Conservation (phyloP, 345 rosid species). For the Ricinus communis region DNA sequence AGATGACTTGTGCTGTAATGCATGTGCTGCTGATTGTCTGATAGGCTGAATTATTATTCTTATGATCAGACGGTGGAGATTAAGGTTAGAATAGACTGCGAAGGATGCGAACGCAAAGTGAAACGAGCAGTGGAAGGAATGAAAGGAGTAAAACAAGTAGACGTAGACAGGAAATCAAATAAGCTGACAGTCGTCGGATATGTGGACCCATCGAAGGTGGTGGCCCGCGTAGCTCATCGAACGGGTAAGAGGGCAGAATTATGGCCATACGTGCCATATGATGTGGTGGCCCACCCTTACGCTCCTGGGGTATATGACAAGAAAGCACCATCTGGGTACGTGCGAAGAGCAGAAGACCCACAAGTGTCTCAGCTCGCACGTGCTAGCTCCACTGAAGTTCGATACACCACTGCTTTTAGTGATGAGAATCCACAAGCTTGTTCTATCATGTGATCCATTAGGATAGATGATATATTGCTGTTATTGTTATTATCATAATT, state of each 20-base stretch:
- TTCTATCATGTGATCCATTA: constrained; percentile 55
- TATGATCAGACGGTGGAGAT: constrained; percentile 83
- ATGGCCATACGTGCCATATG: constrained; percentile 95
- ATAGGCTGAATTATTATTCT: neutral
- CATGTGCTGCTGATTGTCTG: too few relatives aligned
- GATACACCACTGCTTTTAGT: constrained; percentile 95
- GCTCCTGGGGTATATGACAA: constrained; percentile 86
- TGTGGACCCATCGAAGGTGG: constrained; percentile 70
- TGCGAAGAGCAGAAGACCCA: constrained; percentile 64
- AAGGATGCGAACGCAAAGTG: constrained; percentile 95
- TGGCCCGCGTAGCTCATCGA: constrained; percentile 71
- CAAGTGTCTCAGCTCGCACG: constrained; percentile 67
- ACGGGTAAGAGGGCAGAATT: constrained; percentile 92
- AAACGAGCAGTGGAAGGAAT: constrained; percentile 76
- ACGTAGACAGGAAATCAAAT: constrained; percentile 73
- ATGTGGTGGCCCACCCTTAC: constrained; percentile 83
- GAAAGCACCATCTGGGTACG: constrained; percentile 89
- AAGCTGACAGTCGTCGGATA: constrained; percentile 89
- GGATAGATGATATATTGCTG: neutral
- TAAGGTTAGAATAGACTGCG: constrained; percentile 86
- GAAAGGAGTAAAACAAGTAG: constrained; percentile 79
- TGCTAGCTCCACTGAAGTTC: constrained; percentile 92
- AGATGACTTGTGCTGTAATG: too few relatives aligned
- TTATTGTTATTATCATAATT: neutral
- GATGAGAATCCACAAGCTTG: constrained; percentile 82